These are phyloP conservation scores for Salpingoeca rosetta DNA, from an alignment of 78 protist genomes.

Conservation along the genomic window DNA sequence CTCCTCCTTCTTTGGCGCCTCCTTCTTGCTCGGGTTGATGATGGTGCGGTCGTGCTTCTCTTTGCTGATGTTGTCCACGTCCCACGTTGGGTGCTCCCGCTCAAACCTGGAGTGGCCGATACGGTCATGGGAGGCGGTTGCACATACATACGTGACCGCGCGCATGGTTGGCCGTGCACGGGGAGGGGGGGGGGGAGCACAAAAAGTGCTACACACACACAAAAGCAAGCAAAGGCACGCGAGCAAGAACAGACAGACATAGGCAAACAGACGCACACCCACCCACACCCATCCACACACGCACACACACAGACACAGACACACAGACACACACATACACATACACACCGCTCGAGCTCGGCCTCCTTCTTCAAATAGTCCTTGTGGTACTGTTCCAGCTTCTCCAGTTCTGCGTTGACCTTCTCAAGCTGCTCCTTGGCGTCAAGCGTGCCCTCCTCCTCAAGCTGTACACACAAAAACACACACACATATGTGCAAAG, in stretches of 20 bases:
- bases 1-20: not conserved
- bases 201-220: too few species aligned
- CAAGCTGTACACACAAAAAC: not conserved
- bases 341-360: slow-evolving; percentile 3
- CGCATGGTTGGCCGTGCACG: too few species aligned
- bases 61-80: slow-evolving; percentile 34
- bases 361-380: not conserved
- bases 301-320: too few species aligned
- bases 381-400: not conserved
- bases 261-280: too few species aligned
- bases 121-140: too few species aligned
- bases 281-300: too few species aligned
- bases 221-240: too few species aligned
- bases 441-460: not conserved
- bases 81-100: slow-evolving; percentile 15
- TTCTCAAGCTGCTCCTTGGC: not conserved
- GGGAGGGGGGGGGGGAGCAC: too few species aligned
- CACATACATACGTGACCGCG: too few species aligned
- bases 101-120: not conserved
- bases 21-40: not conserved
- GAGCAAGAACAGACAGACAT: too few species aligned
- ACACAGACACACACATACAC: too few species aligned
- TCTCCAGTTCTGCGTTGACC: not conserved
- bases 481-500: too few species aligned
- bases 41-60: not conserved